Evolutionary conservation across 148 eudicot species (phyloP), one percentile per base, ranked within the genome.

Genomic region (Spergularia bocconei): DNA sequence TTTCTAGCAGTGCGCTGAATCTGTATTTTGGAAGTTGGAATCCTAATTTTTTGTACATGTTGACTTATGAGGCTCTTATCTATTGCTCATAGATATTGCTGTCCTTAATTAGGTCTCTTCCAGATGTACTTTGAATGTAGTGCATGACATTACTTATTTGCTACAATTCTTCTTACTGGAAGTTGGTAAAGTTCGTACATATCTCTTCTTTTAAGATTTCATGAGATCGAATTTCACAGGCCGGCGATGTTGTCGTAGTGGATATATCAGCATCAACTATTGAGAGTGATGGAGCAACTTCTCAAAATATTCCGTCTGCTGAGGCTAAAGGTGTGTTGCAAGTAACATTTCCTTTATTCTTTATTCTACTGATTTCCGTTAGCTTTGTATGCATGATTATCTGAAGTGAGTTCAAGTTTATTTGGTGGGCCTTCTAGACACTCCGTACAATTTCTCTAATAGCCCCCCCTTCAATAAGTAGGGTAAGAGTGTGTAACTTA

Each of bases 261-360:
- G 94, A 96, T 84, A 87, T 96, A 78, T 96, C 99, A 66, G 99
- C 99, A 75, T 80, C 88, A 59, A 90, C 97, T 50, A 73, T 89
- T 82, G 98, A 87, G 76, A 76, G 87, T 76, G 92, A 84, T 71
- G 93, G 85, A 74, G 79, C 85, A 68, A 83, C 77, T 72, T 84
- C 81, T 77, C 73, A 92, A 87, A 87, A 60, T 0, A 91, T 96
- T 68, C 99, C 99, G 73, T 89, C 98, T 82, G 97, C 98, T 60
- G 99, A 92, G 87, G 91, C 91, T 80, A 92, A 89, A 92, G 99
- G 99, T 92, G 4, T 44, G 48, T 44, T 44, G 48, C 5, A 44
- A 44, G 0, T 44, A 29, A 29, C 36, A 44, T 44, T 5, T 44
- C 48, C 8, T 44, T 44, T 6, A 44, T 44, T 44, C 48, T 44